These are phyloP conservation scores for Afroboletus lepidellus DNA, from an alignment of 1,284 basidiomycete species.

Conservation along the genomic window DNA sequence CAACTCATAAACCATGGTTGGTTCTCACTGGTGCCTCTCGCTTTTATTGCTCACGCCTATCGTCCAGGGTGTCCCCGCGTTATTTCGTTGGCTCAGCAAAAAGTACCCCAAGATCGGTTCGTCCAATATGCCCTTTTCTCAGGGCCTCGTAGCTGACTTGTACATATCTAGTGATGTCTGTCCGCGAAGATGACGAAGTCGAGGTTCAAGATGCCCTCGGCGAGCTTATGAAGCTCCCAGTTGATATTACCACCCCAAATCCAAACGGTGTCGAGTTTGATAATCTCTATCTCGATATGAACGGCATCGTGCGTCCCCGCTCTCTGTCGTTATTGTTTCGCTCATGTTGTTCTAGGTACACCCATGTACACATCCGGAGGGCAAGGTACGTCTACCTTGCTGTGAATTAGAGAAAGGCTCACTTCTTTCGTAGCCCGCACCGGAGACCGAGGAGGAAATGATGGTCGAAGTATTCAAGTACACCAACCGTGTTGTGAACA, in stretches of 20 bases:
- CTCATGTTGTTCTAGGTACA: conserved; percentile 63
- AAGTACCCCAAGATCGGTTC: conserved; percentile 94
- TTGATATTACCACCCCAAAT: conserved; percentile 84
- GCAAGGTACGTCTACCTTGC: conserved; percentile 56
- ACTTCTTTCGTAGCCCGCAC: conserved; percentile 64
- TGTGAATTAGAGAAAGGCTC: conserved; percentile 4
- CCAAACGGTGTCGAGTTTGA: conserved; percentile 98
- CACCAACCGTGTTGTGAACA: conserved; percentile 96
- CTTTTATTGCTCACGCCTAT: background rate
- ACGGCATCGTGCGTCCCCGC: conserved; percentile 66
- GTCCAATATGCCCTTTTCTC: conserved; percentile 24
- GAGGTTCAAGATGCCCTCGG: conserved; percentile 70
- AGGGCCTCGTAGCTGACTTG: background rate
- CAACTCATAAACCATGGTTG: conserved; percentile 18
- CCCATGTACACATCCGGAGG: conserved; percentile 98
- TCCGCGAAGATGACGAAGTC: conserved; percentile 79
- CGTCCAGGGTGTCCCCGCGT: conserved; percentile 85
- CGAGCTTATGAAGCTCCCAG: conserved; percentile 67
- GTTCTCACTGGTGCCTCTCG: background rate
- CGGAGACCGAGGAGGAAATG: conserved; percentile 99
- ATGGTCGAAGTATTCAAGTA: conserved; percentile 98
- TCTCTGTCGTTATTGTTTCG: background rate
- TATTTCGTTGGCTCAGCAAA: conserved; percentile 94
- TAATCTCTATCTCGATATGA: conserved; percentile 94
- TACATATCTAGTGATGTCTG: conserved; percentile 60